Evolutionary conservation across 805 yeast species (phyloP), one percentile per base, ranked within the genome.

Genomic region (Wickerhamiella shivajii): DNA sequence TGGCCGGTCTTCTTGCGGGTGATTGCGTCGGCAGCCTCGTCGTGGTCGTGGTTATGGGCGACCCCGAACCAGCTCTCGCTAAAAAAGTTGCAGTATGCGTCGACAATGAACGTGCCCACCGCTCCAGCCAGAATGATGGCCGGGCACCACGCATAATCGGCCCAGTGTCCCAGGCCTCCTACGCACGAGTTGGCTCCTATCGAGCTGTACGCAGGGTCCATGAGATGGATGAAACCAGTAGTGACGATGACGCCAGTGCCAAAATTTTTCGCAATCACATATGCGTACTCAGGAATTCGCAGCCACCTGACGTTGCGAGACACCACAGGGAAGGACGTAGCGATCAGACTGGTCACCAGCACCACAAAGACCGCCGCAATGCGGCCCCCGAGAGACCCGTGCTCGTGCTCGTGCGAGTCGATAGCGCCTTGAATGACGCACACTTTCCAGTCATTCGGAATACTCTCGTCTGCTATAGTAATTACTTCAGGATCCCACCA

Each of bases 161-260:
- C 60, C 70, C 69, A 66, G 38, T 56, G 36, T 5, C 66, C 67
- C 10, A 63, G 55, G 46, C 40, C 39, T 11, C 63, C 67, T 7
- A 62, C 64, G 46, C 67, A 62, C 5, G 58, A 35, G 24, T 37
- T 38, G 14, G 40, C 43, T 2, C 60, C 60, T 30, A 55, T 55
- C 18, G 39, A 51, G 5, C 42, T 37, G 38, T 56, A 56, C 3
- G 60, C 57, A 2, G 60, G 60, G 30, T 55, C 59, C 42, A 75
- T 57, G 36, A 75, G 53, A 55, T 77, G 87, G 38, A 77, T 66
- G 44, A 74, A 77, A 0, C 83, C 80, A 6, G 87, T 77, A 7
- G 85, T 77, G 3, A 77, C 60, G 44, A 77, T 77, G 29, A 77
- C 85, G 33, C 87, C 87, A 4, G 81, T 66, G 44, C 87, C 87